phyloP scores from a whole-genome alignment of 306 rosid genomes.

The Fragaria ananassa region DNA sequence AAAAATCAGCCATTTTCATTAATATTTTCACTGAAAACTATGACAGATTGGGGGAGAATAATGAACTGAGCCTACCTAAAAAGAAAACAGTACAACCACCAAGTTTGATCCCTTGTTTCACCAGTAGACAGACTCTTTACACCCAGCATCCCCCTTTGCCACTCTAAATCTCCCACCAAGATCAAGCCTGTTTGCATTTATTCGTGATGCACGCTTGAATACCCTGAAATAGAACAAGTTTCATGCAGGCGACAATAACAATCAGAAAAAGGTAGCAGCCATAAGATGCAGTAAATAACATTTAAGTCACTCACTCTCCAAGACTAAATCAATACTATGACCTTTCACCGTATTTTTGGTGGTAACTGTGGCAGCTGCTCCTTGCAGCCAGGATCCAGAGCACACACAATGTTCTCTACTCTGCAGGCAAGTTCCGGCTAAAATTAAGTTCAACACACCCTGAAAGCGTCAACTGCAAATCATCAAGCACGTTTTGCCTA shows the following conservation, averaged over 20 bases:
- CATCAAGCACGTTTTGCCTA: no score
- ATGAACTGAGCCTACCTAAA: neutral
- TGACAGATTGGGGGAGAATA: neutral
- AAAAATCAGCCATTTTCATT: neutral
- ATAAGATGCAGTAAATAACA: conserved; percentile 45
- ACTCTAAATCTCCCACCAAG: conserved; percentile 82
- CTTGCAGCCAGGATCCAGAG: conserved; percentile 90
- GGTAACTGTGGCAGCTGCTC: conserved; percentile 79
- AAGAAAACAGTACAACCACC: conserved; percentile 14
- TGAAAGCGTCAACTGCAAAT: no score
- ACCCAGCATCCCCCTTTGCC: conserved; percentile 85
- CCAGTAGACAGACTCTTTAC: conserved; percentile 85
- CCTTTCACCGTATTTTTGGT: conserved; percentile 71
- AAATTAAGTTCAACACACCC: no score
- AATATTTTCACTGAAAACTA: conserved; percentile 1
- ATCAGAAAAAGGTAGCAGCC: conserved; percentile 16
- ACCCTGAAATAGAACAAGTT: conserved; percentile 53
- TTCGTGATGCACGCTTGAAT: conserved; percentile 74
- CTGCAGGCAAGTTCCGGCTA: conserved; percentile 57
- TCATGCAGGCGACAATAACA: conserved; percentile 5
- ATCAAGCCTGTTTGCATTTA: conserved; percentile 80
- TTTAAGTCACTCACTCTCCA: conserved; percentile 91
- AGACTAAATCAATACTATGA: conserved; percentile 79
- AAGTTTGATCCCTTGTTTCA: conserved; percentile 70
- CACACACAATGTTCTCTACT: conserved; percentile 70